Percentiles rank a stretch among this genome's conserved stretches.
Evolutionary conservation across 306 rosid genomes (phyloP).

Genomic region (Ormosia semicastrata): DNA sequence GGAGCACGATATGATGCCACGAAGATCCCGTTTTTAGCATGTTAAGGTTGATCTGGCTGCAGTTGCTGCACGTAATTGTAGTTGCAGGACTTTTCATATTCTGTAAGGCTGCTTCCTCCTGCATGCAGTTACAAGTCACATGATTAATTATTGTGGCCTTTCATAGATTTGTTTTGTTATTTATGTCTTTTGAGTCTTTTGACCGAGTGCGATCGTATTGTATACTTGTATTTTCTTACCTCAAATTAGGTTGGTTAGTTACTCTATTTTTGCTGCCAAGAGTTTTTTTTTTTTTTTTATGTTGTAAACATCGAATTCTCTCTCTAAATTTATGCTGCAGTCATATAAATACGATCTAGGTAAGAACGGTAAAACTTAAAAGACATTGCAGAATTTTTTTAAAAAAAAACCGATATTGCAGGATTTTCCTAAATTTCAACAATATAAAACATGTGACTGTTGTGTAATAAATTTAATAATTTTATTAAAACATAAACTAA

Average conservation of each 20-base stretch:
- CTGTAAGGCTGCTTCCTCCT: neutral
- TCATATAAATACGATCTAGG: neutral
- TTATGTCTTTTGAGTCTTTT: neutral
- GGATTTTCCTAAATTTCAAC: too few species aligned
- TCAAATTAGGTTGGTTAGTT: neutral
- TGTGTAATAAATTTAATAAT: too few species aligned
- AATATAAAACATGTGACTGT: too few species aligned
- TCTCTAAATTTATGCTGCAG: neutral
- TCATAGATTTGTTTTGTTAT: neutral
- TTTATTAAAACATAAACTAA: too few species aligned
- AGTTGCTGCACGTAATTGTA: conserved; percentile 12
- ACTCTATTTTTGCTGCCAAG: neutral
- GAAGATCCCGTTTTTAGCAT: conserved; percentile 1
- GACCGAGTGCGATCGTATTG: neutral
- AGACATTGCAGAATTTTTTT: neutral
- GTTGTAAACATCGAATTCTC: neutral
- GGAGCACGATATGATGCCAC: conserved; percentile 12
- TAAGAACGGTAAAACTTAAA: neutral
- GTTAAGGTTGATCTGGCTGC: conserved; percentile 23
- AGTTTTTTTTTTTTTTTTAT: too few species aligned
- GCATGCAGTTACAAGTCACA: conserved; percentile 2
- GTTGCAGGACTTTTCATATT: neutral
- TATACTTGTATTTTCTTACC: neutral
- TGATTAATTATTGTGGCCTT: neutral
- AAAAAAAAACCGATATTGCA: too few species aligned